Conservation (phyloP, 1,284 basidiomycete species). For the Apiotrichum sp. region DNA sequence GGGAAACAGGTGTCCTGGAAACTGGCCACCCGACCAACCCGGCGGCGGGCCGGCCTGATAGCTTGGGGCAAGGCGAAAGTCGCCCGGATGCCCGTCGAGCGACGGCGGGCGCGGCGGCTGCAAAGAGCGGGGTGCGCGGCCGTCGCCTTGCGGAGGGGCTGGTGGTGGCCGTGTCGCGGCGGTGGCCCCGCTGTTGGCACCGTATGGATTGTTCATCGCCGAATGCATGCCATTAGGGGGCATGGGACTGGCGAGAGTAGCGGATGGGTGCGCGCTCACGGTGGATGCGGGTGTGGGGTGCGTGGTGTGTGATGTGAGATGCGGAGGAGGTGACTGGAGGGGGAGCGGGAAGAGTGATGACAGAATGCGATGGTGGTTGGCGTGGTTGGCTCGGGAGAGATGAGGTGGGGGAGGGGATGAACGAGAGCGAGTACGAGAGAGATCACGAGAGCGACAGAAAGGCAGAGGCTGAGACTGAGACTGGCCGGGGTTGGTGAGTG, state of each 20-base stretch:
- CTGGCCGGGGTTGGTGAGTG: too few species aligned
- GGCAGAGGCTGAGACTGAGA: too few species aligned
- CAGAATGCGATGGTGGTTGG: not conserved
- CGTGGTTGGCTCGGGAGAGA: not conserved
- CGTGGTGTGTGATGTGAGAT: too few species aligned
- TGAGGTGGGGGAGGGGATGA: not conserved
- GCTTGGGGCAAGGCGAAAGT: not conserved
- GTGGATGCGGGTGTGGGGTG: too few species aligned
- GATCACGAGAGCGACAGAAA: not conserved
- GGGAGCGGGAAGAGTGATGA: too few species aligned
- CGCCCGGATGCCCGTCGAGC: not conserved
- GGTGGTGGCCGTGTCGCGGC: not conserved
- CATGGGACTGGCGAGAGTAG: not conserved
- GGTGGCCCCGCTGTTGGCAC: not conserved
- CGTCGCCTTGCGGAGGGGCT: not conserved
- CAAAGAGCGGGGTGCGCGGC: not conserved
- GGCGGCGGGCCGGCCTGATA: not conserved
- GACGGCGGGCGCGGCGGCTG: not conserved
- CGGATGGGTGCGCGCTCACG: too few species aligned
- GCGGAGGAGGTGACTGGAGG: too few species aligned
- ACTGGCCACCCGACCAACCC: not conserved
- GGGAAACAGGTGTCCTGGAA: not conserved
- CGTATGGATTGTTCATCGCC: conserved; percentile 1
- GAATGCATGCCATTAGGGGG: not conserved
- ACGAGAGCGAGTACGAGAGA: not conserved